Evolutionary conservation across 1,139 yeast genomes (phyloP), one percentile per base, ranked within the genome.

Genomic region (Geotrichum restrictum): DNA sequence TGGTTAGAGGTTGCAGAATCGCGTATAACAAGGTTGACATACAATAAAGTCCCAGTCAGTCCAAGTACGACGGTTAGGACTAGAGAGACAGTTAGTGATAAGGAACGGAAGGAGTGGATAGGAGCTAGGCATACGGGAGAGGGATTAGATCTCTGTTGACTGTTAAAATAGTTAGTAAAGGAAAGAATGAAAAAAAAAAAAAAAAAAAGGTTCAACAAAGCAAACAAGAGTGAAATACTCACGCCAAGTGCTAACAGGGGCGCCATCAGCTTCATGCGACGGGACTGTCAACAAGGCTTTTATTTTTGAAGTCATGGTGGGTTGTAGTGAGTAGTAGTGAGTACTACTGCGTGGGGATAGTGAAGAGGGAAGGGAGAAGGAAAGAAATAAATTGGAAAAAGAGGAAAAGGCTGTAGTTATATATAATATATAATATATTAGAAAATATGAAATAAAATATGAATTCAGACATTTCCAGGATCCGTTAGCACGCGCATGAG

Each of bases 1-100:
- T 45, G n/a, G 33, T n/a, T 16, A 29, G 31, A 31, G 14, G 27
- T 4, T 5, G 21, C 37, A 31, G 16, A 11, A 16, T n/a, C 10
- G 27, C n/a, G 33, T 6, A 33, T 7, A 31, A 11, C 39, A 31
- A 27, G 7, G 29, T 14, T 5, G 11, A 31, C 49, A 4, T 38
- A 46, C 49, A 38, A 46, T 40, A 19, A 46, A 46, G 24, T 46
- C 49, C 49, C 49, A 46, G 49, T 46, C 49, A 32, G 43, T 38
- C 49, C 49, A 46, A 7, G 49, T 46, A 22, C 49, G 36, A 22
- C 49, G n/a, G 7, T n/a, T 13, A 6, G 49, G 49, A 2, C 48
- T 45, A 11, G 13, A 31, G 37, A 24, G 29, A 5, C 29, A 8
- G 29, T 24, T 24, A 24, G 29, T 5, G 8, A 24, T 8, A 5